phyloP scores from a whole-genome alignment of 202 grass and related monocot species.

The Carex sylvatica region DNA sequence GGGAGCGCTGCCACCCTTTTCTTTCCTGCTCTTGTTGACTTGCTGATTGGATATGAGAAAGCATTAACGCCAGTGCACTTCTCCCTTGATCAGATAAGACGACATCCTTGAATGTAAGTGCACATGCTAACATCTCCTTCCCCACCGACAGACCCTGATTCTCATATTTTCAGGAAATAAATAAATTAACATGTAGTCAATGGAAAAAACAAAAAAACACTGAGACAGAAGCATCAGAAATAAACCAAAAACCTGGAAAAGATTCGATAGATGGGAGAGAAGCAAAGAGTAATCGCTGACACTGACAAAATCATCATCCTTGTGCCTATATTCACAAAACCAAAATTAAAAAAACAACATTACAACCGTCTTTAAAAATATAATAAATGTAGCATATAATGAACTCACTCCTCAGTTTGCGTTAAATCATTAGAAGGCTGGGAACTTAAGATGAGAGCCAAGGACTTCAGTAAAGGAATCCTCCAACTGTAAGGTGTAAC shows the following conservation, averaged over 20 bases:
- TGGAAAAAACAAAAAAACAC: not conserved
- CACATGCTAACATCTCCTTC: slow-evolving; percentile 76
- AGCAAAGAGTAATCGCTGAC: slow-evolving; percentile 58
- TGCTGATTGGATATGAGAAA: slow-evolving; percentile 46
- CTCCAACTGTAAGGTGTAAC: slow-evolving; percentile 49
- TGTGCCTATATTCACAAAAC: slow-evolving; percentile 40
- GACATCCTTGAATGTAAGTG: slow-evolving; percentile 76
- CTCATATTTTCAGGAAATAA: slow-evolving; percentile 15
- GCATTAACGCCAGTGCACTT: slow-evolving; percentile 57
- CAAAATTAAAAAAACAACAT: slow-evolving; percentile 22
- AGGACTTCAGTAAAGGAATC: slow-evolving; percentile 67
- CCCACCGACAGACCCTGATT: slow-evolving; percentile 72
- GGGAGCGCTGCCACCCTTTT: slow-evolving; percentile 49
- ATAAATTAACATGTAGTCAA: slow-evolving; percentile 21
- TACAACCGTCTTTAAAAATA: slow-evolving; percentile 21
- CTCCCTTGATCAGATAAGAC: slow-evolving; percentile 58
- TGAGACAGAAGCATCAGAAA: slow-evolving; percentile 27
- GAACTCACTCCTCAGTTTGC: slow-evolving; percentile 50
- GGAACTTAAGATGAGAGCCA: slow-evolving; percentile 60
- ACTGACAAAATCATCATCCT: slow-evolving; percentile 40
- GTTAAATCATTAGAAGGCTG: slow-evolving; percentile 35
- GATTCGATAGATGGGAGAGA: slow-evolving; percentile 56
- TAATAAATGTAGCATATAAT: not conserved
- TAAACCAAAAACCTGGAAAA: slow-evolving; percentile 61
- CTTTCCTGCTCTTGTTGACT: slow-evolving; percentile 42